These are phyloP conservation scores for Hyphopichia fennica DNA, from an alignment of 1,139 yeast genomes.

Conservation along the genomic window DNA sequence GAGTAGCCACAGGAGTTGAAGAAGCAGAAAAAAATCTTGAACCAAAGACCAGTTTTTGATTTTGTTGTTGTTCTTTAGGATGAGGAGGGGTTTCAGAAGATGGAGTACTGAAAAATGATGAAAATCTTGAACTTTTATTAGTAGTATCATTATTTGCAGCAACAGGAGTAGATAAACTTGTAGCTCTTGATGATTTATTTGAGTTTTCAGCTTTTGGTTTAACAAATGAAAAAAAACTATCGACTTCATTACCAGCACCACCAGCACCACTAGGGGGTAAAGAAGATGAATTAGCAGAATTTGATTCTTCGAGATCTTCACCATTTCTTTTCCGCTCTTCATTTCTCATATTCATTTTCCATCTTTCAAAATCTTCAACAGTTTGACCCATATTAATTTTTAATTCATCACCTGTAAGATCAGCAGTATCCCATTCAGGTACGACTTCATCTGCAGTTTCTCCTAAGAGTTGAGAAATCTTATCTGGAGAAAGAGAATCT, in stretches of 20 bases:
- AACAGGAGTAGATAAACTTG: conserved; percentile 11
- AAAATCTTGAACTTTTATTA: conserved; percentile 44
- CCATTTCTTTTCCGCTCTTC: conserved; percentile 57
- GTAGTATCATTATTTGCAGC: conserved; percentile 12
- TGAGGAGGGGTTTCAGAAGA: conserved; percentile 6
- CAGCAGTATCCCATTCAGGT: conserved; percentile 55
- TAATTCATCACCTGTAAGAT: conserved; percentile 28
- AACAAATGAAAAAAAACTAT: conserved; percentile 51
- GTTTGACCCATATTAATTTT: conserved; percentile 54
- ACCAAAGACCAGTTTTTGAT: conserved; percentile 1
- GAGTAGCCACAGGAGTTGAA: conserved; percentile 5
- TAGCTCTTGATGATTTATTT: conserved; percentile 10
- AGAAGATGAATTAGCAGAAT: too few relatives aligned
- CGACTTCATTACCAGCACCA: conserved; percentile 47
- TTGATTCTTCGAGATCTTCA: conserved; percentile 31
- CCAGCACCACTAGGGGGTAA: conserved; percentile 10
- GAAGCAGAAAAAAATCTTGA: conserved; percentile 19
- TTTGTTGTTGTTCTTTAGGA: background rate
- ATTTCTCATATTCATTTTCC: conserved; percentile 63
- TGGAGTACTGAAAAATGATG: conserved; percentile 42
- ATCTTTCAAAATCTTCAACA: conserved; percentile 68
- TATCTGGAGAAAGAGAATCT: conserved; percentile 29
- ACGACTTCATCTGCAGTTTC: conserved; percentile 44
- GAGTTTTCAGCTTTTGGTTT: conserved; percentile 24
- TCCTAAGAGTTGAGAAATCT: conserved; percentile 32